phyloP scores from a whole-genome alignment of 805 yeast species.

The Sugiyamaella lignohabitans region DNA sequence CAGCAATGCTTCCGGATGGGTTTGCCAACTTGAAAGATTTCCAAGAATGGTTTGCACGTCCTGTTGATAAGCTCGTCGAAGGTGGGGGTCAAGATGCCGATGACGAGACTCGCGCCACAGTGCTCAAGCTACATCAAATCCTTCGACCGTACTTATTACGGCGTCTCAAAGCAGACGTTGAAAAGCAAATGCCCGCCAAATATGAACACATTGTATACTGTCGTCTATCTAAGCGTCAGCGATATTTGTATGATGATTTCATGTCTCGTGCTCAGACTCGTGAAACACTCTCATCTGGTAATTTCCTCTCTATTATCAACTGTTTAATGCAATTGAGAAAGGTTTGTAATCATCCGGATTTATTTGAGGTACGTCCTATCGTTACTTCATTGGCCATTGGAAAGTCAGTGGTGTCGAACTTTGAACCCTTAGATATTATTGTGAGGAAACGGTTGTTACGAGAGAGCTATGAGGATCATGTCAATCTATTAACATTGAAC shows the following conservation, averaged over 20 bases:
- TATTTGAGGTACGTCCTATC: slow-evolving; percentile 93
- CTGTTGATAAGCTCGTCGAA: slow-evolving; percentile 88
- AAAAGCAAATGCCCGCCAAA: slow-evolving; percentile 97
- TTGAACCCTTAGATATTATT: slow-evolving; percentile 37
- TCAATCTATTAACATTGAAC: slow-evolving; percentile 56
- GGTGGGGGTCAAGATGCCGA: slow-evolving; percentile 52
- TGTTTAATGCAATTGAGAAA: slow-evolving; percentile 97
- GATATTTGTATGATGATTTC: slow-evolving; percentile 89
- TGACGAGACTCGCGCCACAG: slow-evolving; percentile 76
- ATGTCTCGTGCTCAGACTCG: slow-evolving; percentile 95
- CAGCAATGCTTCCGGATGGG: slow-evolving; percentile 71
- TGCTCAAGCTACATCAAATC: slow-evolving; percentile 84
- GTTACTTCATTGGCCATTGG: slow-evolving; percentile 80
- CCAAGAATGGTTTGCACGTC: slow-evolving; percentile 98
- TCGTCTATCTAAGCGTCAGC: slow-evolving; percentile 83
- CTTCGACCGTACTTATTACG: slow-evolving; percentile 86
- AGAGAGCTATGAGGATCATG: slow-evolving; percentile 25
- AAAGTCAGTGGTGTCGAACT: slow-evolving; percentile 51
- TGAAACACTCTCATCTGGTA: slow-evolving; percentile 90
- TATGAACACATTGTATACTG: slow-evolving; percentile 93
- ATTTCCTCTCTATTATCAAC: slow-evolving; percentile 88
- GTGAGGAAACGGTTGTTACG: slow-evolving; percentile 33
- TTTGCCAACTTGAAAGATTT: slow-evolving; percentile 94
- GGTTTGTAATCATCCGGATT: slow-evolving; percentile 93
- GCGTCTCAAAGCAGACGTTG: slow-evolving; percentile 92